A percentile compares a stretch with the other conserved stretches of the same genome.
phyloP scores from a whole-genome alignment of 768 basidiomycete genomes.

The Mycena epipterygia region DNA sequence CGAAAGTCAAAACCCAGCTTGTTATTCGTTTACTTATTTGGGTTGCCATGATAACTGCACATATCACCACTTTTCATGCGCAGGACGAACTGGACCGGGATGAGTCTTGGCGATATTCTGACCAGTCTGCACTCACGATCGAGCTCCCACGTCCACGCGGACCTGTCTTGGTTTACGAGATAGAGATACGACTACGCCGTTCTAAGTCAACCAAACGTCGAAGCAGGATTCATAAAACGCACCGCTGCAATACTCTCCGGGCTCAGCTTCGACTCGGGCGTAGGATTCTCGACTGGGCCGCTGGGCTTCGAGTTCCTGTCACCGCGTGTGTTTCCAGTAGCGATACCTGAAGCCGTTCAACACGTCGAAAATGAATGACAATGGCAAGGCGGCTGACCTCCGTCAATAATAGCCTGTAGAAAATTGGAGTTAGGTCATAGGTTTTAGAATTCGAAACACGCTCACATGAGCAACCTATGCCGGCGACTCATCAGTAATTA shows the following conservation, averaged over 20 bases:
- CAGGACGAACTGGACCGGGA: constrained; percentile 23
- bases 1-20: no score
- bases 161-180: constrained; percentile 32
- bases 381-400: constrained; percentile 51
- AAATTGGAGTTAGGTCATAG: no score
- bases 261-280: constrained; percentile 55
- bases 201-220: neutral
- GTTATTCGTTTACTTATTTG: no score
- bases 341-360: constrained; percentile 45
- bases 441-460: constrained; percentile 29
- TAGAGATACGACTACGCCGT: constrained; percentile 26
- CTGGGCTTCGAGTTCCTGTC: constrained; percentile 54
- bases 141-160: constrained; percentile 7
- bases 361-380: neutral
- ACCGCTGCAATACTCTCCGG: constrained; percentile 82
- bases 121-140: constrained; percentile 12
- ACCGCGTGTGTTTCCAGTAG: constrained; percentile 41
- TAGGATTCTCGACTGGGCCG: constrained; percentile 39
- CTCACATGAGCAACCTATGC: no score
- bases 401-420: constrained; percentile 79
- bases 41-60: no score
- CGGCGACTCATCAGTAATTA: constrained; percentile 1
- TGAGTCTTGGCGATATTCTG: neutral
- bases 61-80: constrained; percentile 39
- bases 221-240: constrained; percentile 33